A percentile compares a stretch with the other conserved stretches of the same genome.
phyloP scores from a whole-genome alignment of 169 alveolate species.

The Theileria orientalis region DNA sequence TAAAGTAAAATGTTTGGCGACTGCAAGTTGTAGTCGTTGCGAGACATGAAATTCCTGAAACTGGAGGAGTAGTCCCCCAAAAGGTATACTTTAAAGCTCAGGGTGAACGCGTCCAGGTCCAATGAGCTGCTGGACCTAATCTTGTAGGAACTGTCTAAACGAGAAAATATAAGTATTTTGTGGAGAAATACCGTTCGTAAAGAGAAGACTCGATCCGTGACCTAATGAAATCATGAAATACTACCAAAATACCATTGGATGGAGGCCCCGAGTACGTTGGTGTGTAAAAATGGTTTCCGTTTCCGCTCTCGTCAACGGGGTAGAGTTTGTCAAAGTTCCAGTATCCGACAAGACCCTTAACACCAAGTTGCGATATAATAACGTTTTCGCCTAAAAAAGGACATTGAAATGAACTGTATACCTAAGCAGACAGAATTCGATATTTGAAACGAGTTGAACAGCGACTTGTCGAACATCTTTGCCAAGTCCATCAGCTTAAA shows the following conservation, averaged over 20 bases:
- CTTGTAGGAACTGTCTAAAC: conserved; percentile 42
- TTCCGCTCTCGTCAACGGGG: conserved; percentile 59
- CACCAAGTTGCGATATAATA: not conserved
- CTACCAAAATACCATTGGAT: conserved; percentile 25
- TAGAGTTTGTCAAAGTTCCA: conserved; percentile 61
- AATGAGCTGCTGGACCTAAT: conserved; percentile 35
- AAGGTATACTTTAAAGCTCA: conserved; percentile 41
- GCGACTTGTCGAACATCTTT: conserved; percentile 12
- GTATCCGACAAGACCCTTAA: conserved; percentile 48
- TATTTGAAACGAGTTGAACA: conserved; percentile 37
- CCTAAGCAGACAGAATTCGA: conserved; percentile 52
- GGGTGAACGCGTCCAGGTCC: conserved; percentile 34
- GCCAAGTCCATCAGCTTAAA: conserved; percentile 22
- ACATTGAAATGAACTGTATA: not conserved
- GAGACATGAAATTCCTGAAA: conserved; percentile 39
- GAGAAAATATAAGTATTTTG: not conserved
- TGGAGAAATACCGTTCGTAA: conserved; percentile 21
- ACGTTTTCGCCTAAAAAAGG: conserved; percentile 29
- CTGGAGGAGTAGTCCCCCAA: conserved; percentile 17
- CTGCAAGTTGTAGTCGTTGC: conserved; percentile 37
- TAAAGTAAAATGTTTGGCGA: conserved; percentile 54
- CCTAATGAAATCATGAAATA: conserved; percentile 2
- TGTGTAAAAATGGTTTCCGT: conserved; percentile 55
- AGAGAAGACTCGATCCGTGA: conserved; percentile 52
- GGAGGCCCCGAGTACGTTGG: conserved; percentile 62